Evolutionary conservation across 345 rosid genomes (phyloP).

Genomic region (Eucalyptus victrix): DNA sequence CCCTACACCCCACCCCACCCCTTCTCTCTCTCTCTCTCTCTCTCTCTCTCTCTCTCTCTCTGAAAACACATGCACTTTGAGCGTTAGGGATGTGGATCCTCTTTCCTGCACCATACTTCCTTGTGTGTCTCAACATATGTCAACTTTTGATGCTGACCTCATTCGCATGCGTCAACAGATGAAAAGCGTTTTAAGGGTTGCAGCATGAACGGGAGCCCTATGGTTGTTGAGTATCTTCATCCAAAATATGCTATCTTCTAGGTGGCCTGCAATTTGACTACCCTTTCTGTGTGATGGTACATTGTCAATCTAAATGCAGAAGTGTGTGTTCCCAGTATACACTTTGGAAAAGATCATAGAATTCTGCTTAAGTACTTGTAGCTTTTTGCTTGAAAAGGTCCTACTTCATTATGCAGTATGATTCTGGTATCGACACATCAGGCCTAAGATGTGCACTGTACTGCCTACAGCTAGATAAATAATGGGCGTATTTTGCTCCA

Average conservation of each 20-base stretch:
- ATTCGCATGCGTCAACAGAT: fast-evolving
- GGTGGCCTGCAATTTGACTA: neutral
- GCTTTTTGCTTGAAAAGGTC: neutral
- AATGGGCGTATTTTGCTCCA: neutral
- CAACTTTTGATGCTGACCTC: too few species aligned
- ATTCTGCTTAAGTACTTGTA: neutral
- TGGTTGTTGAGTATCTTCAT: too few species aligned
- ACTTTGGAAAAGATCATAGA: neutral
- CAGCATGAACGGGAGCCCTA: too few species aligned
- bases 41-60: neutral
- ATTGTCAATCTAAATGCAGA: neutral
- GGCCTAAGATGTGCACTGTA: neutral
- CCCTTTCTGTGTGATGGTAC: neutral
- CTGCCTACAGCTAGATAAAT: neutral
- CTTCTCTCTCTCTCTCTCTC: neutral
- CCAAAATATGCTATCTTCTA: neutral
- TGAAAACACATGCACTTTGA: too few species aligned
- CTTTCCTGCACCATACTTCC: too few species aligned
- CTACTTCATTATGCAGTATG: neutral
- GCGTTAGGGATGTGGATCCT: too few species aligned
- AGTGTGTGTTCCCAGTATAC: neutral
- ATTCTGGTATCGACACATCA: neutral
- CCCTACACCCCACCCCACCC: too few species aligned
- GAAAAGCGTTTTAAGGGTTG: too few species aligned
- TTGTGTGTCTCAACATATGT: too few species aligned